Evolutionary conservation across 345 rosid species (phyloP).

Genomic region (Citrus medica): DNA sequence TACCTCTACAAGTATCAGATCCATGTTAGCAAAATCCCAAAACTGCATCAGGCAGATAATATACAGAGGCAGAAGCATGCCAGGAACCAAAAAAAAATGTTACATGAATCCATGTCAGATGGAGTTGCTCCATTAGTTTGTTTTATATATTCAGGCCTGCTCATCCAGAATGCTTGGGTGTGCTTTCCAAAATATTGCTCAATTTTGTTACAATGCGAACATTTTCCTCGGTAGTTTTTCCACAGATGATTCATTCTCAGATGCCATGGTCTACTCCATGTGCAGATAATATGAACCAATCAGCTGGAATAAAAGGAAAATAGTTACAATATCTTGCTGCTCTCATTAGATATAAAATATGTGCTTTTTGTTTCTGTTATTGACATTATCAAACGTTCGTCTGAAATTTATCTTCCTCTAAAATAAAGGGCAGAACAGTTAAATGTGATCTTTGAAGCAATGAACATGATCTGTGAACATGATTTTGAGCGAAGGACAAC

Average conservation of each 20-base stretch:
- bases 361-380: no score
- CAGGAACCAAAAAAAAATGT: no score
- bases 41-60: no score
- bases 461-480: neutral
- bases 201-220: constrained; percentile 4
- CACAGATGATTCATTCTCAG: constrained; percentile 23
- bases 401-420: neutral
- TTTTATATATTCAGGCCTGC: no score
- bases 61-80: no score
- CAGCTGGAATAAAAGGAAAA: neutral
- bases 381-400: neutral
- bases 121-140: no score
- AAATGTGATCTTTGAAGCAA: neutral
- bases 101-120: no score
- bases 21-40: no score
- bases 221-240: constrained; percentile 17
- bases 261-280: constrained; percentile 16
- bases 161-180: no score
- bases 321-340: neutral
- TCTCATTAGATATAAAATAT: no score
- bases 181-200: neutral
- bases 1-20: no score
- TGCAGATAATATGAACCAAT: constrained; percentile 17
- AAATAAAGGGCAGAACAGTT: neutral
- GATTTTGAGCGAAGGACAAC: neutral